Evolutionary conservation across 345 rosid genomes (phyloP).

Genomic region (Geranium rotundifolium): DNA sequence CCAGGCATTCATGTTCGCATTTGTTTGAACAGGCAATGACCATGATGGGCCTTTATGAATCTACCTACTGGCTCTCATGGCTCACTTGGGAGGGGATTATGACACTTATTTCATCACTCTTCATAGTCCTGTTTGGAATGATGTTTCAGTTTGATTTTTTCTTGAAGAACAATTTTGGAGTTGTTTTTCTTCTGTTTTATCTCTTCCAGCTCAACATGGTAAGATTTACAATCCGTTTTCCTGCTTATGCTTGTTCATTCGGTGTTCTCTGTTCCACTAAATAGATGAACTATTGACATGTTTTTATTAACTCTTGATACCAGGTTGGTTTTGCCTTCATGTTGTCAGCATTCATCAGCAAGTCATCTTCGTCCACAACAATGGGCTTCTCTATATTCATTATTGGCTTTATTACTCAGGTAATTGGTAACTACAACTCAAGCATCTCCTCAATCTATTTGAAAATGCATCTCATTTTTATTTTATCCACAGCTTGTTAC

Average conservation of each 20-base stretch:
- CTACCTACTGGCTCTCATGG: constrained; percentile 89
- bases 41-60: constrained; percentile 80
- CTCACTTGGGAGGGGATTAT: constrained; percentile 73
- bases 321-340: constrained; percentile 56
- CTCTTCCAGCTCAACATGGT: constrained; percentile 89
- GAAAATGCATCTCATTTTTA: neutral
- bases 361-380: constrained; percentile 68
- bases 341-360: constrained; percentile 74
- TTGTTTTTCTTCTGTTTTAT: constrained; percentile 62
- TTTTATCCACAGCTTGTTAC: constrained; percentile 45
- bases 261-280: too few species aligned
- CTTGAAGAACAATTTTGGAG: constrained; percentile 63
- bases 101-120: constrained; percentile 54
- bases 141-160: constrained; percentile 87
- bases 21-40: constrained; percentile 57
- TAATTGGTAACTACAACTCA: constrained; percentile 8
- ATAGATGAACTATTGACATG: too few species aligned
- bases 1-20: constrained; percentile 2
- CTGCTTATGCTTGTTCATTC: too few species aligned
- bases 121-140: constrained; percentile 75
- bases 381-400: constrained; percentile 68
- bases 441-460: neutral
- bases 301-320: too few species aligned
- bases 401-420: constrained; percentile 74
- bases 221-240: constrained; percentile 1